A percentile compares a stretch with the other conserved stretches of the same genome.
phyloP scores from a whole-genome alignment of 495 filamentous ascomycete species.

The Xylaria palmicola region DNA sequence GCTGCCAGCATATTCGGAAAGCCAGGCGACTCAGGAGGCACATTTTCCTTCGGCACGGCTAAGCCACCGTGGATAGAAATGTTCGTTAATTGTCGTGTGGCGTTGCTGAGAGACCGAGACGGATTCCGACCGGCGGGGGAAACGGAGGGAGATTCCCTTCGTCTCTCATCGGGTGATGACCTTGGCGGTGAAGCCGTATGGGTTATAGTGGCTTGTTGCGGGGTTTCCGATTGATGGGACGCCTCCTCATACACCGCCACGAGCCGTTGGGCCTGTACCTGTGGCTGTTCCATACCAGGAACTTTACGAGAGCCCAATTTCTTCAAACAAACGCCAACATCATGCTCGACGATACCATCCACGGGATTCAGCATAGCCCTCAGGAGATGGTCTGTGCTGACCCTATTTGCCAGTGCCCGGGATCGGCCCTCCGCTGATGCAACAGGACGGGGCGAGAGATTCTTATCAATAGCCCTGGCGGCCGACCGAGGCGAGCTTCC shows the following conservation, averaged over 20 bases:
- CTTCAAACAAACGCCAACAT: neutral
- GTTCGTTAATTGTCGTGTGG: neutral
- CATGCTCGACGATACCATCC: neutral
- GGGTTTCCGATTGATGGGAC: neutral
- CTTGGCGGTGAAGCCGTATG: neutral
- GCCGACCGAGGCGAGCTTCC: neutral
- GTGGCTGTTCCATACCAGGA: neutral
- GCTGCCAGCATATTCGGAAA: constrained; percentile 29
- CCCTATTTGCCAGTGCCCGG: neutral
- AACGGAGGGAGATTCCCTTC: neutral
- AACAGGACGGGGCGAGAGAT: neutral
- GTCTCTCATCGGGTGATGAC: neutral
- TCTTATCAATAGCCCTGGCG: neutral
- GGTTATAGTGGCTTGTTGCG: neutral
- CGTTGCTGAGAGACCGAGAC: neutral
- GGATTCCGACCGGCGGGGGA: neutral
- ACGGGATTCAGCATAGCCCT: constrained; percentile 4
- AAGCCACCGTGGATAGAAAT: constrained; percentile 4
- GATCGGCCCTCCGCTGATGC: neutral
- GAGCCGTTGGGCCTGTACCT: neutral
- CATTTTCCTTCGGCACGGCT: constrained; percentile 10
- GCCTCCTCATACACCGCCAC: neutral
- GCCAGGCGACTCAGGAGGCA: constrained; percentile 24
- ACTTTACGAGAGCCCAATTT: neutral
- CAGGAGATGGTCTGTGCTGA: neutral